A percentile compares a stretch with the other conserved stretches of the same genome.
phyloP scores from a whole-genome alignment of 441 rosid genomes.

The Pelargonium australe region DNA sequence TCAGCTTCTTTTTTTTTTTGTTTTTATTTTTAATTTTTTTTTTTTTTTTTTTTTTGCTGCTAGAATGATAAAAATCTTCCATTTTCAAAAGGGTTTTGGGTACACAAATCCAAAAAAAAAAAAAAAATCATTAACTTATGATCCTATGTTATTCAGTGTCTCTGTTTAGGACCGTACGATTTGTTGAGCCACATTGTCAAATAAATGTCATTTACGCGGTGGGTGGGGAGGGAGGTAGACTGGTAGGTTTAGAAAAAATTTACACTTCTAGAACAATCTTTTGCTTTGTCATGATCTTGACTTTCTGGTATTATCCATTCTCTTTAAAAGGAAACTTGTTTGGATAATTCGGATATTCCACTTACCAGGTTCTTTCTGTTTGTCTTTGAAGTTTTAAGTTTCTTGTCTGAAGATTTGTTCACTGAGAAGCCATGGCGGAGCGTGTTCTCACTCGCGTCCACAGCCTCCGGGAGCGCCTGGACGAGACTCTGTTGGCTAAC shows the following conservation, averaged over 20 bases:
- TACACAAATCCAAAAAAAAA: neutral
- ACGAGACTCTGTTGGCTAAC: conserved; percentile 61
- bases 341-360: neutral
- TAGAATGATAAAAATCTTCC: neutral
- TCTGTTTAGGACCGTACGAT: neutral
- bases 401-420: neutral
- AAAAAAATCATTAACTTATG: neutral
- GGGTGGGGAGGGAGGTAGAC: neutral
- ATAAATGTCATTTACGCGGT: neutral
- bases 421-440: conserved; percentile 41
- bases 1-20: too few relatives aligned
- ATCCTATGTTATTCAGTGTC: neutral
- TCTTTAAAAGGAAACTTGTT: neutral
- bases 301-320: conserved; percentile 2
- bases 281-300: neutral
- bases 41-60: neutral
- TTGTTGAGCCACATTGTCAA: neutral
- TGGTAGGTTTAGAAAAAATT: neutral
- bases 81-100: neutral
- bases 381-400: neutral
- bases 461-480: conserved; percentile 90
- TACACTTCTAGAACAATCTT: neutral
- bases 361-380: conserved; percentile 2
- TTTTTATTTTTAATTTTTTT: too few relatives aligned
- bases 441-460: conserved; percentile 67